Conservation (phyloP, 2,329 filamentous ascomycete genomes). For the Pseudogymnoascus sp. region DNA sequence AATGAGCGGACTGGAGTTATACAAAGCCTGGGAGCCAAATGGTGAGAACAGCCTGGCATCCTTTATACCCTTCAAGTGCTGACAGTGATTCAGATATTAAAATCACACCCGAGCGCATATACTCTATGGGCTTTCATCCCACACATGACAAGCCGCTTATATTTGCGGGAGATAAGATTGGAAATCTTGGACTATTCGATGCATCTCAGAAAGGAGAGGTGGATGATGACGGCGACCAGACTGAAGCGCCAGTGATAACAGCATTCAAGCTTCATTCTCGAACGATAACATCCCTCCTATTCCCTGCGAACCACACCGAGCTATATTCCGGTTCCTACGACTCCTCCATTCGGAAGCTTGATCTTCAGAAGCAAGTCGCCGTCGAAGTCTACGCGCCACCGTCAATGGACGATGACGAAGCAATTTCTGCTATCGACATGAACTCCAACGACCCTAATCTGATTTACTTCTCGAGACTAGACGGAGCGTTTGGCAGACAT, state of each 20-base stretch:
- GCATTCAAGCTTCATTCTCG: slow-evolving; percentile 84
- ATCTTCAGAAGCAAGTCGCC: slow-evolving; percentile 71
- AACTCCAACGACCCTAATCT: slow-evolving; percentile 59
- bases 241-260: slow-evolving; percentile 68
- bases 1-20: slow-evolving; percentile 70
- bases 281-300: slow-evolving; percentile 78
- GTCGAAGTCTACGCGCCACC: slow-evolving; percentile 72
- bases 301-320: slow-evolving; percentile 62
- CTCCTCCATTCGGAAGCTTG: slow-evolving; percentile 78
- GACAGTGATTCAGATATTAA: slow-evolving; percentile 60
- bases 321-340: slow-evolving; percentile 88
- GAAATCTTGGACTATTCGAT: slow-evolving; percentile 84
- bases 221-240: slow-evolving; percentile 57
- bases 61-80: neutral
- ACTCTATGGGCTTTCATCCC: slow-evolving; percentile 82
- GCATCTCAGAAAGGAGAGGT: slow-evolving; percentile 59
- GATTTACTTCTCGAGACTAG: slow-evolving; percentile 80
- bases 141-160: slow-evolving; percentile 77
- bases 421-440: slow-evolving; percentile 79
- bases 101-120: slow-evolving; percentile 79
- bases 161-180: slow-evolving; percentile 91
- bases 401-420: slow-evolving; percentile 61
- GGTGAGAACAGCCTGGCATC: slow-evolving; percentile 38
- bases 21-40: slow-evolving; percentile 75
- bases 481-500: slow-evolving; percentile 71